Base-by-base conservation (phyloP, 2,329 filamentous ascomycete species). In the Fusarium pininemorale region DNA sequence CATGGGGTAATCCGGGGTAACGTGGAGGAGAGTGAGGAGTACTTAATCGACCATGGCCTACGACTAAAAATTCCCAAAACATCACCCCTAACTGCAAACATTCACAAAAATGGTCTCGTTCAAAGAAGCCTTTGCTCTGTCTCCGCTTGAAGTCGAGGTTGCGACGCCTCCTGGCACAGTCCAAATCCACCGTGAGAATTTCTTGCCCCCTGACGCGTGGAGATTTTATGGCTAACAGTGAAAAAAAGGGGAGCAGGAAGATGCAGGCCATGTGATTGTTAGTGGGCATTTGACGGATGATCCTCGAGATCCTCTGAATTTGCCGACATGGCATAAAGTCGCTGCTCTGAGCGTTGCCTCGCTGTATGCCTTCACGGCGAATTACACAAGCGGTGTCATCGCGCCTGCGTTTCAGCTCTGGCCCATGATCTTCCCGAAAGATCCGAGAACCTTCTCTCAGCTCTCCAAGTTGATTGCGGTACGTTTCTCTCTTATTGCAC, bases 291-390 rank as follows among this genome's bases (percentile, higher is more conserved):
- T 8, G 2, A 72, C 78, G 1, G 45, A 75, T 0, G 81, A 83
- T 47, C 82, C 82, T 10, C 76, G 76, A 11, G 82, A 84, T 56
- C 82, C 82, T 4, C 70, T 84, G 20, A 83, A 83, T 63, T 83
- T 80, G 72, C 53, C 78, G 1, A 41, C 53, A 2, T 83, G 81
- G 81, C 75, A 79, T 8, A 84, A 83, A 63, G 22, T 77, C 1
- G 66, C 73, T 3, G 74, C 80, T 2, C 66, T 84, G 18, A 5
- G 74, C 11, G 70, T 77, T 5, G 77, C 75, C 6, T 78, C 81
- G 0, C 37, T 81, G 5, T 84, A 81, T 63, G 80, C 80, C 3
- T 84, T 84, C 18, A 64, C 75, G 4, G 75, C 76, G 44, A 84
- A 83, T 64, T 84, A 80, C 35, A 70, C 71, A 3, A 78, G 79